A percentile compares a stretch with the other conserved stretches of the same genome.
Conservation (phyloP, 108 stramenopile species). For the Nannochloropsis gaditana region DNA sequence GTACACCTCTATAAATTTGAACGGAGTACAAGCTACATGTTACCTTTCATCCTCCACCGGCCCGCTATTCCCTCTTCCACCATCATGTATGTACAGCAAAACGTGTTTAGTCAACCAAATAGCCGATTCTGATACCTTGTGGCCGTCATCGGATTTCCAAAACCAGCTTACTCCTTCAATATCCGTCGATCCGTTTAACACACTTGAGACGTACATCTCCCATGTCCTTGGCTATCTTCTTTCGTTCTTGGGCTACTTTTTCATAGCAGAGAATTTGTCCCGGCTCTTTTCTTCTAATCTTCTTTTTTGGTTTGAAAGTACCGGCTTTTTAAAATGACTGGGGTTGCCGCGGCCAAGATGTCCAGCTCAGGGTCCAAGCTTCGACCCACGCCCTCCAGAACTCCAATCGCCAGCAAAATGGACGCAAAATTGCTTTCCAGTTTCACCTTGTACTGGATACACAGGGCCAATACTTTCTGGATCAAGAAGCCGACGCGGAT, state of each 20-base stretch:
- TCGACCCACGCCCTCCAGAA: slow-evolving; percentile 52
- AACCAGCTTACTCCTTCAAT: no score
- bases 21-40: no score
- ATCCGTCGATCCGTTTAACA: no score
- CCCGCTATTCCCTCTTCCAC: no score
- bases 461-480: slow-evolving; percentile 31
- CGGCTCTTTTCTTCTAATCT: background rate
- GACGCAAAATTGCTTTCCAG: slow-evolving; percentile 49
- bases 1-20: no score
- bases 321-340: slow-evolving; percentile 31
- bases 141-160: no score
- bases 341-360: slow-evolving; percentile 40
- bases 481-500: slow-evolving; percentile 48
- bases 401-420: slow-evolving; percentile 46
- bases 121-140: no score
- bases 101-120: no score
- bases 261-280: no score
- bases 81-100: no score
- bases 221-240: background rate
- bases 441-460: slow-evolving; percentile 47
- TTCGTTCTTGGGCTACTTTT: background rate
- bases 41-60: no score
- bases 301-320: background rate
- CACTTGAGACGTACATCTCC: background rate
- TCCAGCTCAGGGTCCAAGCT: slow-evolving; percentile 52